phyloP scores from a whole-genome alignment of 1,284 basidiomycete genomes.

The Ganoderma meredithae region DNA sequence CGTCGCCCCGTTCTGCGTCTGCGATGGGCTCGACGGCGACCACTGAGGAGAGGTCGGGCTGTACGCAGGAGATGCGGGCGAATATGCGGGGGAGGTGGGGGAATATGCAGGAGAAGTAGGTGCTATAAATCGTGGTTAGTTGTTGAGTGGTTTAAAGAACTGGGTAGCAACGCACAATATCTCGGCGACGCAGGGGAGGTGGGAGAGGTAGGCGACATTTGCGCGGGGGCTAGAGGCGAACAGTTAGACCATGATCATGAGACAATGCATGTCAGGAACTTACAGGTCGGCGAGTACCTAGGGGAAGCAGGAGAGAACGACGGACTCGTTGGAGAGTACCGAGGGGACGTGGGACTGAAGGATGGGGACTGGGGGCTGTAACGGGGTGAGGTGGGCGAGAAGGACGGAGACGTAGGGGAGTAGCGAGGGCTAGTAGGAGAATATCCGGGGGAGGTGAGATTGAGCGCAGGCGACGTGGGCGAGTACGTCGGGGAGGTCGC shows the following conservation, averaged over 20 bases:
- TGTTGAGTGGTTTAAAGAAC: neutral
- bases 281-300: slow-evolving; percentile 81
- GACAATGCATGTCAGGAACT: slow-evolving; percentile 43
- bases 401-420: slow-evolving; percentile 86
- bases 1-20: slow-evolving; percentile 52
- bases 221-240: slow-evolving; percentile 60
- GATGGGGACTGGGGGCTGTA: slow-evolving; percentile 86
- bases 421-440: slow-evolving; percentile 91
- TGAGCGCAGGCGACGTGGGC: slow-evolving; percentile 83
- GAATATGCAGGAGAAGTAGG: slow-evolving; percentile 80
- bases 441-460: slow-evolving; percentile 83
- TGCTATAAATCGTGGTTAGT: slow-evolving; percentile 27
- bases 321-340: slow-evolving; percentile 86
- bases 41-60: slow-evolving; percentile 83
- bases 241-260: neutral
- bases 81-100: slow-evolving; percentile 78
- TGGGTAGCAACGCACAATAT: slow-evolving; percentile 74
- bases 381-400: slow-evolving; percentile 85
- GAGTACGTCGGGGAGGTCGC: slow-evolving; percentile 88
- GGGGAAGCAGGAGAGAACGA: slow-evolving; percentile 89
- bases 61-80: slow-evolving; percentile 85
- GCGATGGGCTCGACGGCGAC: slow-evolving; percentile 83
- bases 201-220: slow-evolving; percentile 85
- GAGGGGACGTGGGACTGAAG: slow-evolving; percentile 86
- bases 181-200: slow-evolving; percentile 87